Conservation (phyloP, 2,329 filamentous ascomycete genomes). For the Diplodia sapinea region DNA sequence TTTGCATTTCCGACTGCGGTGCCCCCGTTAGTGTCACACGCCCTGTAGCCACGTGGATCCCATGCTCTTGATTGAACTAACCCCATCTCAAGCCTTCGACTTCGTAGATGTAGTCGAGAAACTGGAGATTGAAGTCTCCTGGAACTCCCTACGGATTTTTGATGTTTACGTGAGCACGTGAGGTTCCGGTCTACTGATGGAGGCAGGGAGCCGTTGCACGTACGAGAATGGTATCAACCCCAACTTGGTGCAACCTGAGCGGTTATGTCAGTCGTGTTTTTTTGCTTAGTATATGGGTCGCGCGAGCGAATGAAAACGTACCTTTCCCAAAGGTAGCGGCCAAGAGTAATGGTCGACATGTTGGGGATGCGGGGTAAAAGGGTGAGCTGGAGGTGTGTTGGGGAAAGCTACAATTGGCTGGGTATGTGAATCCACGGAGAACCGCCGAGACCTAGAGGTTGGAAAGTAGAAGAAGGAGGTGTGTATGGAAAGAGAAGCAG, state of each 20-base stretch:
- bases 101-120: conserved; percentile 52
- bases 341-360: conserved; percentile 47
- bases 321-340: conserved; percentile 51
- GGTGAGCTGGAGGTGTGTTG: neutral
- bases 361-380: conserved; percentile 10
- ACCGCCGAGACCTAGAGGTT: neutral
- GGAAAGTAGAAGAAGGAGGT: neutral
- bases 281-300: neutral
- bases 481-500: neutral
- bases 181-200: neutral
- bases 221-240: conserved; percentile 50
- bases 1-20: conserved; percentile 59
- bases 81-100: conserved; percentile 49
- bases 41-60: neutral
- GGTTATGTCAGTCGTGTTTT: neutral
- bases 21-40: neutral
- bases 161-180: conserved; percentile 19
- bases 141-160: conserved; percentile 45
- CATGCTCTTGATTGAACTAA: conserved; percentile 27
- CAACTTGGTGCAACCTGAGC: conserved; percentile 47
- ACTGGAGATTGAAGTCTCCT: conserved; percentile 55
- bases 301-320: conserved; percentile 18
- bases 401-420: neutral
- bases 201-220: neutral
- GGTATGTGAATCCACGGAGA: neutral